These are phyloP conservation scores for Penicillium thymicola DNA, from an alignment of 2,329 filamentous ascomycete species.

Conservation along the genomic window DNA sequence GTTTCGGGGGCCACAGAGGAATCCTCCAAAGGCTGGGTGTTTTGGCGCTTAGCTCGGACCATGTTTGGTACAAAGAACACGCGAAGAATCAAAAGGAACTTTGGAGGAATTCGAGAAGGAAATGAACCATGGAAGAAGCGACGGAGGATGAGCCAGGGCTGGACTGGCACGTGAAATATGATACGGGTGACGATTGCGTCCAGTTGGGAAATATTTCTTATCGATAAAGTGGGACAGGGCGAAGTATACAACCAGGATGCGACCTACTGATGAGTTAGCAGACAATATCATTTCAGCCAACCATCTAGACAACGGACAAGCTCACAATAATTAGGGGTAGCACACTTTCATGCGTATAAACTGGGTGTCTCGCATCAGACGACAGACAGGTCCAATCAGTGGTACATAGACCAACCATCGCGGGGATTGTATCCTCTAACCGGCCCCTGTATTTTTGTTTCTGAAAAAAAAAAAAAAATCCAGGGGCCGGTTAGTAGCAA, in stretches of 20 bases:
- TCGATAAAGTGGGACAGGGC: neutral
- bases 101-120: neutral
- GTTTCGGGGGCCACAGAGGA: slow-evolving; percentile 48
- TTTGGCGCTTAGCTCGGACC: slow-evolving; percentile 36
- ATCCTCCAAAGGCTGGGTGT: slow-evolving; percentile 34
- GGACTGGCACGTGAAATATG: neutral
- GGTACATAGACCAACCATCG: neutral
- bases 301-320: neutral
- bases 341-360: neutral
- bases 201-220: neutral
- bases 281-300: neutral
- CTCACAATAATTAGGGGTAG: neutral
- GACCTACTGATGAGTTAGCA: neutral
- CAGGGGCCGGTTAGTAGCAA: neutral
- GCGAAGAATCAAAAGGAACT: neutral
- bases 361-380: neutral
- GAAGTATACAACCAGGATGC: neutral
- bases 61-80: slow-evolving; percentile 16
- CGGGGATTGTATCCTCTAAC: no score
- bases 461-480: no score
- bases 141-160: neutral
- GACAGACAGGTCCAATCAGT: neutral
- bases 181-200: neutral
- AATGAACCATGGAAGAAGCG: slow-evolving; percentile 2
- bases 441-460: no score